A percentile compares a stretch with the other conserved stretches of the same genome.
phyloP scores from a whole-genome alignment of 208 protist species.

The Trypanosoma vivax region DNA sequence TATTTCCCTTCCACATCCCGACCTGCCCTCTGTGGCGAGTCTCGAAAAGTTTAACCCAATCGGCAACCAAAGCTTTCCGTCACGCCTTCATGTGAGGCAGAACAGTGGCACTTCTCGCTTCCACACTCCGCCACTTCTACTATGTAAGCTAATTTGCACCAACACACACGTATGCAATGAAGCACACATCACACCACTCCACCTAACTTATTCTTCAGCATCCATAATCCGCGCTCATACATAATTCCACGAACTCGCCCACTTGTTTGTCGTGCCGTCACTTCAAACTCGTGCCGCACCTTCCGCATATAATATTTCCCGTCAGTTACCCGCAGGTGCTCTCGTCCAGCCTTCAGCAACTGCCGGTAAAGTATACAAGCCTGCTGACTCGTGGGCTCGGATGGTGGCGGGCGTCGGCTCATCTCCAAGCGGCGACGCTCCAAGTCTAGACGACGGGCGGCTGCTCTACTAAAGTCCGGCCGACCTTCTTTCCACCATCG shows the following conservation, averaged over 20 bases:
- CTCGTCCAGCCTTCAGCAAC: slow-evolving; percentile 50
- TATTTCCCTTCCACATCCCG: too few relatives aligned
- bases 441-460: slow-evolving; percentile 43
- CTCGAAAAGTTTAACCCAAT: too few relatives aligned
- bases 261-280: slow-evolving; percentile 81
- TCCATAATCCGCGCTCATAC: slow-evolving; percentile 85
- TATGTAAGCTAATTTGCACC: neutral
- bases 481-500: slow-evolving; percentile 75
- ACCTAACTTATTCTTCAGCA: slow-evolving; percentile 72
- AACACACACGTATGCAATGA: neutral
- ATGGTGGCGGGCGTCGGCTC: slow-evolving; percentile 36
- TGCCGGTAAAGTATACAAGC: slow-evolving; percentile 61
- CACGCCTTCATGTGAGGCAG: too few relatives aligned
- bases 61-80: too few relatives aligned
- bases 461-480: slow-evolving; percentile 67
- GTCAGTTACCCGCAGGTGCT: slow-evolving; percentile 60
- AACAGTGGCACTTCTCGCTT: too few relatives aligned
- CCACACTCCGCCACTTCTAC: too few relatives aligned
- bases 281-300: slow-evolving; percentile 81
- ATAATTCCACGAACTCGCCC: slow-evolving; percentile 83
- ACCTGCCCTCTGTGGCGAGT: too few relatives aligned
- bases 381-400: slow-evolving; percentile 65
- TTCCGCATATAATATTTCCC: slow-evolving; percentile 61
- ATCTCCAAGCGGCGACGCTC: slow-evolving; percentile 58
- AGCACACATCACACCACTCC: slow-evolving; percentile 71